Conservation (phyloP, 2,329 filamentous ascomycete species). For the Penicillium sp. region DNA sequence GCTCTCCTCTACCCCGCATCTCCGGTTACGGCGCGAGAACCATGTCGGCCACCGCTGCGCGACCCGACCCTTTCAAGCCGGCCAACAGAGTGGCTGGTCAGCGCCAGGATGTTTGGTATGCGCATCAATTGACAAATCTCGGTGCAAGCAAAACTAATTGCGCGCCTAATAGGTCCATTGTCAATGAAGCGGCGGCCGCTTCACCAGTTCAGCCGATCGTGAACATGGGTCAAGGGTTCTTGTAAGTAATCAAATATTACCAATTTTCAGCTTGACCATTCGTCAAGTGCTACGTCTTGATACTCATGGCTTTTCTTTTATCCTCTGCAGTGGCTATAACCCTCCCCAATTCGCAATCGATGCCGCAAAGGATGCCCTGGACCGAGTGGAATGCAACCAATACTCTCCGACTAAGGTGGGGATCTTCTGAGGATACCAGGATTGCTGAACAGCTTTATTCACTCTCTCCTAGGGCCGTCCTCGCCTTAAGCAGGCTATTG, state of each 20-base stretch:
- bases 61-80: slow-evolving; percentile 49
- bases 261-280: neutral
- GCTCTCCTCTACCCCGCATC: slow-evolving; percentile 23
- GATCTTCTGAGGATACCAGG: neutral
- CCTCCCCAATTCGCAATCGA: slow-evolving; percentile 88
- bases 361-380: slow-evolving; percentile 86
- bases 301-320: neutral
- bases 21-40: slow-evolving; percentile 31
- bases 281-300: neutral
- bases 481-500: slow-evolving; percentile 87
- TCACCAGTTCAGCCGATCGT: slow-evolving; percentile 68
- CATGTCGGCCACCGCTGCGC: slow-evolving; percentile 45
- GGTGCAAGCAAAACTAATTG: slow-evolving; percentile 13
- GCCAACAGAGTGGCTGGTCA: slow-evolving; percentile 55
- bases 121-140: neutral
- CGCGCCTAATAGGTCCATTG: slow-evolving; percentile 58
- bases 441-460: slow-evolving; percentile 5
- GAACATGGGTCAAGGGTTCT: slow-evolving; percentile 70
- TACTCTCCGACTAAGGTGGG: slow-evolving; percentile 86
- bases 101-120: slow-evolving; percentile 56
- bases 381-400: slow-evolving; percentile 96
- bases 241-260: slow-evolving; percentile 42
- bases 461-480: slow-evolving; percentile 68
- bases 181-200: slow-evolving; percentile 68
- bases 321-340: slow-evolving; percentile 72